Evolutionary conservation across 495 filamentous ascomycete species (phyloP), one percentile per base, ranked within the genome.

Genomic region (Xanthoparmelia taractica): DNA sequence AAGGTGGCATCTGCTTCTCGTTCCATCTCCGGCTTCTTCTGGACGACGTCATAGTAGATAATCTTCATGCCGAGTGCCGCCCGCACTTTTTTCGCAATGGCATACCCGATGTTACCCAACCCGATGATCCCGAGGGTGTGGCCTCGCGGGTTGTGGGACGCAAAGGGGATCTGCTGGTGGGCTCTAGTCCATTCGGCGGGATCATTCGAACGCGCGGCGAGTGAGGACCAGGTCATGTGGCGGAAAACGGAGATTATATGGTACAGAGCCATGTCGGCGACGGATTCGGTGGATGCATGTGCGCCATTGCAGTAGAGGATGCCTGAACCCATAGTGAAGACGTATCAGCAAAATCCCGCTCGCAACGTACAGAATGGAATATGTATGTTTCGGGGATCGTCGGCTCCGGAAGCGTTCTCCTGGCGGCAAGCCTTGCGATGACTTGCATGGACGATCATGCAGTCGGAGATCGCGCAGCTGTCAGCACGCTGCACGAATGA

Each of bases 231-330:
- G 7, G 81, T 78, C 18, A 87, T 81, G 58, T 80, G 76, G 57
- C 85, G 85, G 77, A 87, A 89, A 38, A 84, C 83, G 31, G 79
- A 80, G 64, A 88, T 81, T 54, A 89, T 80, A 67, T 87, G 79
- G 64, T 79, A 83, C 38, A 86, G 76, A 31, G 83, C 81, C 64
- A 85, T 82, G 71, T 86, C 83, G 66, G 84, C 84, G 36, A 88
- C 85, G 38, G 85, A 85, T 66, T 89, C 85, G 23, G 83, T 86
- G 37, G 83, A 87, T 8, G 85, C 84, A 27, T 84, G 81, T 13
- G 84, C 84, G 6, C 82, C 83, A 72, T 90, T 89, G 77, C 84
- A 88, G 74, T 89, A 89, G 33, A 84, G 73, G n/a, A 90, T 82
- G 41, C 85, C 85, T 88, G 41, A 17, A 41, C 20, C 15, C 37